A percentile compares a stretch with the other conserved stretches of the same genome.
Conservation (phyloP, 495 filamentous ascomycete species). For the Poronia punctata region DNA sequence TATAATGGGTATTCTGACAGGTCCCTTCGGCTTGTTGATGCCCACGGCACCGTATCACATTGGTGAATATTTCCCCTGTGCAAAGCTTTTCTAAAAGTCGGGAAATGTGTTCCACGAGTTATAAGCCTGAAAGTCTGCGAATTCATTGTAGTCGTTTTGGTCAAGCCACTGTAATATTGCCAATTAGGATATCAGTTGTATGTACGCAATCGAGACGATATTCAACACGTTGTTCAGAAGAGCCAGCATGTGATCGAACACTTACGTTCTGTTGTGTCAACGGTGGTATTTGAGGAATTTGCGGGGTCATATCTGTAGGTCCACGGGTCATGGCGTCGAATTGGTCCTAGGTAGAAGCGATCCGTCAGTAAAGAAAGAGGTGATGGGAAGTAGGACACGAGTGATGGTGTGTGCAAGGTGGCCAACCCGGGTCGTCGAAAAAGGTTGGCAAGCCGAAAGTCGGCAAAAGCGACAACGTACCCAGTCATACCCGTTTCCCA, state of each 20-base stretch:
- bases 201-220: too few species aligned
- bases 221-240: neutral
- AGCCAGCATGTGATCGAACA: neutral
- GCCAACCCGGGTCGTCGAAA: too few species aligned
- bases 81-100: neutral
- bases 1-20: too few species aligned
- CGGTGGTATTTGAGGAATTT: conserved; percentile 6
- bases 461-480: conserved; percentile 13
- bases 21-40: too few species aligned
- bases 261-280: conserved; percentile 9
- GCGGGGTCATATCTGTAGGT: conserved; percentile 5
- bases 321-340: conserved; percentile 20
- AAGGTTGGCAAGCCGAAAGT: neutral
- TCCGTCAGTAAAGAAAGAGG: conserved; percentile 6
- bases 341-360: conserved; percentile 16
- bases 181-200: neutral
- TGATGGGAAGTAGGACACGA: too few species aligned
- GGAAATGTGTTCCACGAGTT: conserved; percentile 10
- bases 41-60: too few species aligned
- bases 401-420: too few species aligned
- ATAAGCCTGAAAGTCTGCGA: conserved; percentile 3
- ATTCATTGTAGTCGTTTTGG: conserved; percentile 6
- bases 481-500: conserved; percentile 22
- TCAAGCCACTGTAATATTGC: conserved; percentile 6
- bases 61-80: too few species aligned